Evolutionary conservation across 2,329 filamentous ascomycete genomes (phyloP), one percentile per base, ranked within the genome.

Genomic region (Rhynchosporium graminicola): DNA sequence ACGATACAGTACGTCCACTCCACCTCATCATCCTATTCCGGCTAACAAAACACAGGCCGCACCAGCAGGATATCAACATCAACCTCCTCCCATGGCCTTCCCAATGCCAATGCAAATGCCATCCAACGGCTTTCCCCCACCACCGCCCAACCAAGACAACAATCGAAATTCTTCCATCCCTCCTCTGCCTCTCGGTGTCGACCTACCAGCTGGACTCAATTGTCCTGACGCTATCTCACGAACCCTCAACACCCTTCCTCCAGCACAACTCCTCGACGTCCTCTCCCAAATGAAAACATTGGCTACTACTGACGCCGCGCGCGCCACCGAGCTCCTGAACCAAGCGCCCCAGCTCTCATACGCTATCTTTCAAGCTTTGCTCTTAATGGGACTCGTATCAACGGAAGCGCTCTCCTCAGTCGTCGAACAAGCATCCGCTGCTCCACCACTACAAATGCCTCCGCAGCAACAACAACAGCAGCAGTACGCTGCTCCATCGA

Each of bases 331-430:
- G 73, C 86, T 98, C 46, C 85, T 99, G 47, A 83, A 89, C 65
- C 89, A 94, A 78, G 92, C 93, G 1, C 95, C 95, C 0, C 95
- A 99, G 77, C 86, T 99, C 50, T 87, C 91, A 4, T 98, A 96
- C 72, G 95, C 95, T 62, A 89, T 98, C 68, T 98, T 98, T 78
- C 94, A 98, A 77, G 90, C 93, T 29, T 83, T 98, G 9, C 85
- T 98, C 2, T 85, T 97, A 43, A 95, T 98, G 85, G 92, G 92
- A 51, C 86, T 98, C 9, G 92, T 98, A 61, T 94, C 95, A 62
- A 90, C 91, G 13, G 87, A 88, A 70, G 87, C 92, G 3, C 87
- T 98, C 60, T 85, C 88, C 66, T 88, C 89, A 4, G 91, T 98
- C 36, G 83, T 97, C 59, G 90, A 96, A 72, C 77, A 64, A 10